These are phyloP conservation scores for Inga oerstediana DNA, from an alignment of 306 rosid species.

Conservation along the genomic window DNA sequence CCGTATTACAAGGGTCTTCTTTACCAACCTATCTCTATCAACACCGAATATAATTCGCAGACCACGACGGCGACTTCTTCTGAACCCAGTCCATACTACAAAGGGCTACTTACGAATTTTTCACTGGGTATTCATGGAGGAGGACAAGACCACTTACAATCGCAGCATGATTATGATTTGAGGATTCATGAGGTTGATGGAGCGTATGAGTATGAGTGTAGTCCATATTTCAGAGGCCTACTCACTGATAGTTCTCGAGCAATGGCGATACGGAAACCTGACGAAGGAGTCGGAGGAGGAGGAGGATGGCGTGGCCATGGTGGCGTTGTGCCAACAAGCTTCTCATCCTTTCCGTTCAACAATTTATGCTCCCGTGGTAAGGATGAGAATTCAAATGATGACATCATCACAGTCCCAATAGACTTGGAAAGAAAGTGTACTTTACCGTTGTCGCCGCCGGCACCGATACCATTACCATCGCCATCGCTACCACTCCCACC, in stretches of 20 bases:
- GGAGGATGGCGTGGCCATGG: neutral
- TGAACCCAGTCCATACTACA: conserved; percentile 35
- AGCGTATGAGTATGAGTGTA: neutral
- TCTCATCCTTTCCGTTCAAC: neutral
- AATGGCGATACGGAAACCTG: neutral
- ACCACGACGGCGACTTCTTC: neutral
- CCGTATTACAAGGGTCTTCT: neutral
- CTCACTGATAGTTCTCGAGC: conserved; percentile 39
- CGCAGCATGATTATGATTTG: neutral
- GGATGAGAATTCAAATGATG: neutral
- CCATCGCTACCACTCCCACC: neutral
- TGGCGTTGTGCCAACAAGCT: neutral
- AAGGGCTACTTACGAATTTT: conserved; percentile 27
- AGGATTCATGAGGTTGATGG: neutral
- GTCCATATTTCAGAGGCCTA: conserved; percentile 48
- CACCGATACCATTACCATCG: neutral
- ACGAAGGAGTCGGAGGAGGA: neutral
- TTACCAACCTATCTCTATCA: neutral
- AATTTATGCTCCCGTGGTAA: neutral
- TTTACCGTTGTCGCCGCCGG: neutral
- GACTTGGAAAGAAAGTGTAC: neutral
- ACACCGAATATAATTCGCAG: neutral
- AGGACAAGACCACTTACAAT: neutral
- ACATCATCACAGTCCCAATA: too few species aligned
- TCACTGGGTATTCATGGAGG: neutral